Evolutionary conservation across 2,329 filamentous ascomycete species (phyloP).

Genomic region (Dryadomyces sulphureus): DNA sequence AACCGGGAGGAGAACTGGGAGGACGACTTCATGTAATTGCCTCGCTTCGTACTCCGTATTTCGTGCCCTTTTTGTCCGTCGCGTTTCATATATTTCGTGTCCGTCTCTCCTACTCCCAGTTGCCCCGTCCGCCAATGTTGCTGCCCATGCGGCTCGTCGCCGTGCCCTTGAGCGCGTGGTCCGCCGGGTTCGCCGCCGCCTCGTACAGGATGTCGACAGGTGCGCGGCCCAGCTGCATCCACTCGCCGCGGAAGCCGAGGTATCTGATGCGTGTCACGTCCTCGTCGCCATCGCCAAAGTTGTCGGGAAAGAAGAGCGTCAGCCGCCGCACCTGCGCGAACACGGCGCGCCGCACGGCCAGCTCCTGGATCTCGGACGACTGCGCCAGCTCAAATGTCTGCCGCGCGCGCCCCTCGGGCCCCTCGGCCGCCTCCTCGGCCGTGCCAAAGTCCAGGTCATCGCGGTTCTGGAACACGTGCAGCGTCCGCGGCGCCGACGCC

Average conservation of each 20-base stretch:
- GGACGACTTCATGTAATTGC: constrained; percentile 77
- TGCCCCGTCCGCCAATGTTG: constrained; percentile 28
- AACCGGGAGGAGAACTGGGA: constrained; percentile 62
- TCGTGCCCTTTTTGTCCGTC: not conserved
- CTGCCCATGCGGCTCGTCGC: constrained; percentile 39
- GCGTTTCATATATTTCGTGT: not conserved
- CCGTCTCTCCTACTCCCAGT: not conserved
- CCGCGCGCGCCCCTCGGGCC: constrained; percentile 15
- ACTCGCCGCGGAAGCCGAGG: constrained; percentile 87
- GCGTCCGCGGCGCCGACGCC: constrained; percentile 57
- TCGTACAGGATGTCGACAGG: constrained; percentile 84
- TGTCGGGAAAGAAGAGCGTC: constrained; percentile 81
- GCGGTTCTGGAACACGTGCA: constrained; percentile 80
- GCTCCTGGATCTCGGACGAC: constrained; percentile 70
- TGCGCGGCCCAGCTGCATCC: constrained; percentile 71
- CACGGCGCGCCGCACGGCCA: constrained; percentile 72
- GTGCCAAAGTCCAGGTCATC: constrained; percentile 73
- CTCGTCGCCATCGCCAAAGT: constrained; percentile 68
- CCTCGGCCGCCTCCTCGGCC: constrained; percentile 53
- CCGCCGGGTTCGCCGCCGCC: constrained; percentile 77
- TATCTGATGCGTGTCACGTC: constrained; percentile 70
- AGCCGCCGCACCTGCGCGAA: constrained; percentile 79
- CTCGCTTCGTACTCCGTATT: not conserved
- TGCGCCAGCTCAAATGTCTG: constrained; percentile 68
- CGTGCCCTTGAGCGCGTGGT: constrained; percentile 58